phyloP scores from a whole-genome alignment of 805 yeast species.

The Candida quercuum region DNA sequence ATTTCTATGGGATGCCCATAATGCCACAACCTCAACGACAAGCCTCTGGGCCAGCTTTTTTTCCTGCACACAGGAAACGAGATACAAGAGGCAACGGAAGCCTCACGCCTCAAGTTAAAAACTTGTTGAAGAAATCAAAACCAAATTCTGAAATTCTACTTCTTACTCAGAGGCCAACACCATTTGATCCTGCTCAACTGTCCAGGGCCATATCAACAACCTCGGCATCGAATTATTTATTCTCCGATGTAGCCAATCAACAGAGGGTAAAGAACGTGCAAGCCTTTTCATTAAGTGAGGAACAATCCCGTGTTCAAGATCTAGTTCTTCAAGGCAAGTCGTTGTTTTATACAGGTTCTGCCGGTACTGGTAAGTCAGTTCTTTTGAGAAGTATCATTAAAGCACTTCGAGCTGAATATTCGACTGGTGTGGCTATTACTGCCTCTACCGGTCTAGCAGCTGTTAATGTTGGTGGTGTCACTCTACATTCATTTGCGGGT shows the following conservation, averaged over 20 bases:
- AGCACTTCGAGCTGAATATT: constrained; percentile 38
- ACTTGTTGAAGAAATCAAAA: constrained; percentile 2
- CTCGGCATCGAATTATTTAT: neutral
- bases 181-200: neutral
- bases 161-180: constrained; percentile 25
- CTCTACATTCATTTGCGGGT: constrained; percentile 73
- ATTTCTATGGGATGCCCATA: too few relatives aligned
- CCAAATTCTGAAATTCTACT: constrained; percentile 24
- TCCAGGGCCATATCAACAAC: neutral
- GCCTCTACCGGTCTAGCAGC: constrained; percentile 87
- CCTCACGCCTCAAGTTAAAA: neutral
- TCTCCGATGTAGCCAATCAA: neutral
- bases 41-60: too few relatives aligned
- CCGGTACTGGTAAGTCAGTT: constrained; percentile 97
- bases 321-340: constrained; percentile 61
- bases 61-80: too few relatives aligned
- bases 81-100: neutral
- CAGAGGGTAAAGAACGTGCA: constrained; percentile 19
- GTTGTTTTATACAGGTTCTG: constrained; percentile 93
- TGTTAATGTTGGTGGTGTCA: constrained; percentile 73
- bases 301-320: constrained; percentile 61
- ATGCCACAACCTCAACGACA: too few relatives aligned
- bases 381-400: constrained; percentile 62
- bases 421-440: constrained; percentile 61
- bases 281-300: constrained; percentile 40